Evolutionary conservation across 495 filamentous ascomycete species (phyloP).

Genomic region (Talaromyces adpressus): DNA sequence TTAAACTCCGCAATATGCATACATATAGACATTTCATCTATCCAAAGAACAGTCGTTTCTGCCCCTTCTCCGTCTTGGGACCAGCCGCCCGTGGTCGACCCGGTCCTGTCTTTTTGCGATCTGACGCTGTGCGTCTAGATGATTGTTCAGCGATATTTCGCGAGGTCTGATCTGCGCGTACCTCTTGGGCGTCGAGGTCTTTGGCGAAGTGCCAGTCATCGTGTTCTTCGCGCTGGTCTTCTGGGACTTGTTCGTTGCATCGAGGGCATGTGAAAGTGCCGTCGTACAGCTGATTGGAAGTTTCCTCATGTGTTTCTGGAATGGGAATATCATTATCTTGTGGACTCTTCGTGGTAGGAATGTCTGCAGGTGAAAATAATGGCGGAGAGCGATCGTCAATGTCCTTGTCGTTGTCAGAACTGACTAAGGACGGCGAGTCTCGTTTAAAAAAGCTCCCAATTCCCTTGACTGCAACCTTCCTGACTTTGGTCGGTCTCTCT

Average conservation of each 20-base stretch:
- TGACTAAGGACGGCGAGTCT: neutral
- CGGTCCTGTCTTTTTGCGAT: conserved; percentile 6
- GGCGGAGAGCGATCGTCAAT: neutral
- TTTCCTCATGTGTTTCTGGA: neutral
- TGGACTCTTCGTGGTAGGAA: neutral
- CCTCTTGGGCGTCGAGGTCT: conserved; percentile 63
- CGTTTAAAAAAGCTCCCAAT: conserved; percentile 31
- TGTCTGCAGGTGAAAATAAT: neutral
- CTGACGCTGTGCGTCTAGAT: conserved; percentile 13
- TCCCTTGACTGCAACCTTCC: conserved; percentile 24
- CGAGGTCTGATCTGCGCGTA: conserved; percentile 21
- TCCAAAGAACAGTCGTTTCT: conserved; percentile 68
- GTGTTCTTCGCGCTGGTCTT: conserved; percentile 64
- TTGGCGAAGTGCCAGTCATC: conserved; percentile 96
- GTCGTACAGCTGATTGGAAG: neutral
- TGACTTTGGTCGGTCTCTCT: conserved; percentile 18
- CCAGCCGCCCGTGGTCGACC: conserved; percentile 18
- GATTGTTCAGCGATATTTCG: conserved; percentile 17
- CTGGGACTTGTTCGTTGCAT: conserved; percentile 53
- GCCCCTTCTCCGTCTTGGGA: conserved; percentile 63
- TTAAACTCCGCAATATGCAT: conserved; percentile 5
- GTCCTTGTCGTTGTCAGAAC: neutral
- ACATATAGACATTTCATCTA: conserved; percentile 2
- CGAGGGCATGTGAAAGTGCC: conserved; percentile 54
- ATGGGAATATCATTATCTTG: neutral